These are phyloP conservation scores for Chrysosporium keratinophilum DNA, from an alignment of 2,329 filamentous ascomycete genomes.

Conservation along the genomic window DNA sequence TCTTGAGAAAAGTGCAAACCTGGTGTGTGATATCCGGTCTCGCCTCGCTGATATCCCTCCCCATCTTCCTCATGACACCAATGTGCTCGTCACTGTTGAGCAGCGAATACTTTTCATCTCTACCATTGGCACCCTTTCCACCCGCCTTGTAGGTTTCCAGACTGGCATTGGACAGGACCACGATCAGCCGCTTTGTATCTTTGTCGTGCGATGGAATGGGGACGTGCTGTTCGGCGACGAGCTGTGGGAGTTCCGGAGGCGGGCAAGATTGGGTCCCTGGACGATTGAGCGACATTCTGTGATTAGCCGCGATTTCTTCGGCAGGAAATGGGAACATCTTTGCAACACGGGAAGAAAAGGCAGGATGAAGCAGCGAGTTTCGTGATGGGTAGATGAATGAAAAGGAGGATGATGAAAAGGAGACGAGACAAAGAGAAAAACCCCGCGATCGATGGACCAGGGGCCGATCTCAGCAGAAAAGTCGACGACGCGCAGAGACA, in stretches of 20 bases:
- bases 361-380: not conserved
- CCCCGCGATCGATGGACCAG: not conserved
- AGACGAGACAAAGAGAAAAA: not conserved
- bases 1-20: constrained; percentile 48
- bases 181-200: constrained; percentile 80
- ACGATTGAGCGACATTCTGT: constrained; percentile 9
- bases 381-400: not conserved
- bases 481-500: not conserved
- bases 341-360: not conserved
- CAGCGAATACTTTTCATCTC: constrained; percentile 92
- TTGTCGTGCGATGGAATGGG: constrained; percentile 80
- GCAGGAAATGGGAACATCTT: not conserved
- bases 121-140: constrained; percentile 33
- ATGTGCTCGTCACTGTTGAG: constrained; percentile 99
- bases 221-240: constrained; percentile 84
- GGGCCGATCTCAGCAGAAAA: not conserved
- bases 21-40: constrained; percentile 97
- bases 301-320: constrained; percentile 23
- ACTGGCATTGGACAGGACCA: constrained; percentile 92
- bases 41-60: constrained; percentile 93
- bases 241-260: constrained; percentile 76
- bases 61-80: constrained; percentile 99
- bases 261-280: constrained; percentile 89
- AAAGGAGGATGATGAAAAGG: not conserved
- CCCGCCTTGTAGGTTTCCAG: constrained; percentile 82